Percentiles rank a stretch among this genome's conserved stretches.
These are phyloP conservation scores for Hirsutella minnesotensis DNA, from an alignment of 2,329 filamentous ascomycete genomes.

Conservation along the genomic window DNA sequence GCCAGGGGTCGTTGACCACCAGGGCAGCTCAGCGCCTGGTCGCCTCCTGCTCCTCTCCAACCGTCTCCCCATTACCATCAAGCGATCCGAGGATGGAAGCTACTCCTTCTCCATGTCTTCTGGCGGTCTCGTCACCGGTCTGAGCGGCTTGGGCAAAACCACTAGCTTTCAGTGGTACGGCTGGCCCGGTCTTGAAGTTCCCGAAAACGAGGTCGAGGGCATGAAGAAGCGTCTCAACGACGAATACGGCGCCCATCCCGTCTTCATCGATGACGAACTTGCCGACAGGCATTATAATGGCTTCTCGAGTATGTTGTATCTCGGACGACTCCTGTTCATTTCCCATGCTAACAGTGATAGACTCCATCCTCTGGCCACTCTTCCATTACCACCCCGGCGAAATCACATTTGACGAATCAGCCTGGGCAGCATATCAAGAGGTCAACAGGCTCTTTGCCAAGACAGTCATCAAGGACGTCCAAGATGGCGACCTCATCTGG, in stretches of 20 bases:
- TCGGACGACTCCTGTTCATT: neutral
- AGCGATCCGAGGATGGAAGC: constrained; percentile 79
- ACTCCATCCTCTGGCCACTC: constrained; percentile 95
- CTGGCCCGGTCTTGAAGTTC: constrained; percentile 89
- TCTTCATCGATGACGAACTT: constrained; percentile 88
- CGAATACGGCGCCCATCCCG: constrained; percentile 79
- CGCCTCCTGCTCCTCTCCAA: constrained; percentile 82
- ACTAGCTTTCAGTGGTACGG: constrained; percentile 98
- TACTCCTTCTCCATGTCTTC: constrained; percentile 96
- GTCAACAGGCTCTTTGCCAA: constrained; percentile 89
- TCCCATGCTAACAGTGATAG: constrained; percentile 28
- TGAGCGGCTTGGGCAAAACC: constrained; percentile 83
- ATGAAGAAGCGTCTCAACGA: constrained; percentile 72
- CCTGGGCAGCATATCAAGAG: constrained; percentile 86
- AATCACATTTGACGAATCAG: constrained; percentile 92
- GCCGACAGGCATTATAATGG: constrained; percentile 96
- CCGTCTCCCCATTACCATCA: constrained; percentile 91
- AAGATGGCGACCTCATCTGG: constrained; percentile 93
- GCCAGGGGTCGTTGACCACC: constrained; percentile 23
- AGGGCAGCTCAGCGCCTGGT: constrained; percentile 23
- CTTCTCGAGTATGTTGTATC: constrained; percentile 72
- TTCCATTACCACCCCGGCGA: constrained; percentile 98
- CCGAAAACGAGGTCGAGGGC: constrained; percentile 63
- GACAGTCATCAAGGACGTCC: constrained; percentile 73
- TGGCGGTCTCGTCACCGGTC: constrained; percentile 83